A percentile compares a stretch with the other conserved stretches of the same genome.
Evolutionary conservation across 116 monocot genomes (phyloP).

Genomic region (Papilionanthe hybrid): DNA sequence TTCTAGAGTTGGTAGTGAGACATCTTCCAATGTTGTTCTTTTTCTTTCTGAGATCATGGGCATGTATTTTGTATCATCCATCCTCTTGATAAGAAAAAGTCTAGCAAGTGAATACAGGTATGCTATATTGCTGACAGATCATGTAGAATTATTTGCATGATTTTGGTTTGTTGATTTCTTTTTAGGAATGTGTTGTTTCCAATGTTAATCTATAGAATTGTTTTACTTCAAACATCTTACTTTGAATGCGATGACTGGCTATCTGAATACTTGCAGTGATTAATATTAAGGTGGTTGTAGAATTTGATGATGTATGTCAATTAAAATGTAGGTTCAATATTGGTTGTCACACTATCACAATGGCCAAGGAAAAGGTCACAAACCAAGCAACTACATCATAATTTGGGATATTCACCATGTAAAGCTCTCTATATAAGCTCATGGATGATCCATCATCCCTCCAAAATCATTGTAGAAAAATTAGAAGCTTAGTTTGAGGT

Average conservation of each 20-base stretch:
- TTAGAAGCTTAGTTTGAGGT: too few species aligned
- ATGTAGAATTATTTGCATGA: neutral
- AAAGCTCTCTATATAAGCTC: too few species aligned
- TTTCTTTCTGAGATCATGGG: conserved; percentile 99
- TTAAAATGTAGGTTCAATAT: too few species aligned
- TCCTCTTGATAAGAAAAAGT: conserved; percentile 92
- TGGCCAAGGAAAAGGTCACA: too few species aligned
- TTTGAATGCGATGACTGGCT: neutral
- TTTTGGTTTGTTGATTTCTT: neutral
- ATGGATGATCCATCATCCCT: too few species aligned
- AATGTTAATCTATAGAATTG: neutral
- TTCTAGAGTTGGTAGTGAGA: conserved; percentile 90
- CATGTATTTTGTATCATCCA: conserved; percentile 96
- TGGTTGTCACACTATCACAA: too few species aligned
- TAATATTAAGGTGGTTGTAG: too few species aligned
- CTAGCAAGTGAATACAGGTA: conserved; percentile 95
- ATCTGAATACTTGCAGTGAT: too few species aligned
- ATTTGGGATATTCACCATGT: too few species aligned
- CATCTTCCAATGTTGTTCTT: conserved; percentile 91
- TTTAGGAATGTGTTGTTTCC: neutral
- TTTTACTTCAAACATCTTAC: neutral
- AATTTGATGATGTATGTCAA: too few species aligned
- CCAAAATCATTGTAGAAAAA: too few species aligned
- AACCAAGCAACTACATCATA: too few species aligned
- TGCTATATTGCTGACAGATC: neutral